phyloP scores from a whole-genome alignment of 495 filamentous ascomycete genomes.

The Delitschia confertaspora region DNA sequence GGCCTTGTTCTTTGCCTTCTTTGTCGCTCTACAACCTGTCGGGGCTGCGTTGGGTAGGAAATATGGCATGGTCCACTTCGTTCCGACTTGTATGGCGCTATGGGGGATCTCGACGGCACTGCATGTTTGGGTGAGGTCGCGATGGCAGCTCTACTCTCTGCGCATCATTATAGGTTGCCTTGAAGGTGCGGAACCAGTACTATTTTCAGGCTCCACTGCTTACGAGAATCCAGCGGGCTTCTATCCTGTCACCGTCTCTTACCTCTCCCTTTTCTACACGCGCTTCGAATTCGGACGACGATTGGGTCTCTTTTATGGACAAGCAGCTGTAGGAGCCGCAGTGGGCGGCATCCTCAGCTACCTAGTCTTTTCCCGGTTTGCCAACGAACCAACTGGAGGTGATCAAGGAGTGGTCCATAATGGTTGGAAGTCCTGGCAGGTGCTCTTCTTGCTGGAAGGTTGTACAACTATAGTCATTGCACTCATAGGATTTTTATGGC shows the following conservation, averaged over 20 bases:
- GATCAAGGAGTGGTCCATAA: background rate
- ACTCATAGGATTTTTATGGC: constrained; percentile 41
- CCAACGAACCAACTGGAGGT: constrained; percentile 2
- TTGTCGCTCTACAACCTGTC: constrained; percentile 48
- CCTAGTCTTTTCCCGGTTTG: constrained; percentile 34
- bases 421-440: constrained; percentile 43
- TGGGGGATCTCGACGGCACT: constrained; percentile 47
- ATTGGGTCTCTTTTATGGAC: constrained; percentile 48
- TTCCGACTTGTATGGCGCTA: constrained; percentile 46
- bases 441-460: constrained; percentile 51
- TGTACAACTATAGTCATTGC: constrained; percentile 41
- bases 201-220: background rate
- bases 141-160: constrained; percentile 37
- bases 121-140: constrained; percentile 36
- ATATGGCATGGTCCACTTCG: constrained; percentile 45
- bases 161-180: constrained; percentile 39
- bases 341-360: constrained; percentile 45
- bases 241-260: constrained; percentile 46
- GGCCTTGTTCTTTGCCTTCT: constrained; percentile 48
- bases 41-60: constrained; percentile 47
- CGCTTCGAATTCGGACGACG: constrained; percentile 47
- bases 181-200: constrained; percentile 27
- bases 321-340: constrained; percentile 49
- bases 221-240: constrained; percentile 38
- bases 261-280: constrained; percentile 48